These are phyloP conservation scores for Coemansia sp. DNA, from an alignment of 192 early-diverging fungal species.

Conservation along the genomic window DNA sequence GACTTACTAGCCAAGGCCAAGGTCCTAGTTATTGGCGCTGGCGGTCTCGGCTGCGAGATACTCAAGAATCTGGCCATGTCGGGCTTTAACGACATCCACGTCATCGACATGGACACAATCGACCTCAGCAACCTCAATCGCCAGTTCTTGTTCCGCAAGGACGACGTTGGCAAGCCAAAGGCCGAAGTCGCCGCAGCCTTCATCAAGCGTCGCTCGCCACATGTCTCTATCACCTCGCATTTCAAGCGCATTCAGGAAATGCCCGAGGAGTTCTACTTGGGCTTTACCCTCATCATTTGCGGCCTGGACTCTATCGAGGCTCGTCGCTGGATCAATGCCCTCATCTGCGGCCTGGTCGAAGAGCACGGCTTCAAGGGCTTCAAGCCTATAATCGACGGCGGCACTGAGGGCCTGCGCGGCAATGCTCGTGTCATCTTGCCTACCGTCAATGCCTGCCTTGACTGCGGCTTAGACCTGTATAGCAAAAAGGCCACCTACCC, in stretches of 20 bases:
- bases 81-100: slow-evolving; percentile 80
- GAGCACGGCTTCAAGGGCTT: slow-evolving; percentile 72
- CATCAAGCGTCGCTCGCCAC: slow-evolving; percentile 70
- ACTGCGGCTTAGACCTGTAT: slow-evolving; percentile 94
- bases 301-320: slow-evolving; percentile 96
- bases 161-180: slow-evolving; percentile 79
- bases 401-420: slow-evolving; percentile 96
- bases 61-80: slow-evolving; percentile 82
- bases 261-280: slow-evolving; percentile 88
- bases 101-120: slow-evolving; percentile 92
- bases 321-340: slow-evolving; percentile 97
- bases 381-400: slow-evolving; percentile 93
- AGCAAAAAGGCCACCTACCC: slow-evolving; percentile 89
- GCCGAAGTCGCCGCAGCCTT: slow-evolving; percentile 79
- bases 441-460: slow-evolving; percentile 86
- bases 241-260: slow-evolving; percentile 97
- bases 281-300: slow-evolving; percentile 89
- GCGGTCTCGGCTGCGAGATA: slow-evolving; percentile 84
- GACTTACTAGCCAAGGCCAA: slow-evolving; percentile 61
- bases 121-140: slow-evolving; percentile 85
- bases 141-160: slow-evolving; percentile 80
- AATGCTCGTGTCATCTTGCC: slow-evolving; percentile 94
- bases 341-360: slow-evolving; percentile 76
- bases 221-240: slow-evolving; percentile 73
- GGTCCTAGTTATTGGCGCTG: slow-evolving; percentile 83